Conservation (phyloP, 495 filamentous ascomycete species). For the Aspergillus coremiiformis region DNA sequence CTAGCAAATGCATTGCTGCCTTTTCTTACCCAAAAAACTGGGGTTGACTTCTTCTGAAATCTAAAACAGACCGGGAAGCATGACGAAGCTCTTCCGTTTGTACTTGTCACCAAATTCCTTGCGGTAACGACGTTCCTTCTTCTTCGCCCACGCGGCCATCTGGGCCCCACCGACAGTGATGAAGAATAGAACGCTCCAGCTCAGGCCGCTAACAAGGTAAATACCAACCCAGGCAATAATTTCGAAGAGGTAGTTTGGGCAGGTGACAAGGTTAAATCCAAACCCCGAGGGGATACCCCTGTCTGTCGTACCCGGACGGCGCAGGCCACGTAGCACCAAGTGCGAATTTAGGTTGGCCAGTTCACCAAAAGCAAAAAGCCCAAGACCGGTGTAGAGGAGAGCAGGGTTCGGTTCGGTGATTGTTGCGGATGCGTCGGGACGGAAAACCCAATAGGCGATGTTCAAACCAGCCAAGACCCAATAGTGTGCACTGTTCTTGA, state of each 20-base stretch:
- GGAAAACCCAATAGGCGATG: slow-evolving; percentile 79
- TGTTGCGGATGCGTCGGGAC: slow-evolving; percentile 56
- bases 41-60: background rate
- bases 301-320: slow-evolving; percentile 73
- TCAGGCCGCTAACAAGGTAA: slow-evolving; percentile 62
- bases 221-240: slow-evolving; percentile 76
- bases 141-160: slow-evolving; percentile 82
- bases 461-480: slow-evolving; percentile 78
- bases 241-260: slow-evolving; percentile 97
- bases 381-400: slow-evolving; percentile 55
- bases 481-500: slow-evolving; percentile 89
- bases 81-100: slow-evolving; percentile 73
- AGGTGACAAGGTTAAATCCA: slow-evolving; percentile 82
- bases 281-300: slow-evolving; percentile 79
- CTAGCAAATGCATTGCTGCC: background rate
- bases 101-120: slow-evolving; percentile 87
- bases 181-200: slow-evolving; percentile 68
- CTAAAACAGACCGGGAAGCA: slow-evolving; percentile 65
- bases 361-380: slow-evolving; percentile 68
- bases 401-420: slow-evolving; percentile 31
- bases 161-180: slow-evolving; percentile 55
- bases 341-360: slow-evolving; percentile 73
- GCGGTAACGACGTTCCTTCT: slow-evolving; percentile 86
- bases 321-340: slow-evolving; percentile 62
- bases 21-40: too few species aligned